Evolutionary conservation across 208 protist genomes (phyloP), one percentile per base, ranked within the genome.

Genomic region (Leishmania lainsoni): DNA sequence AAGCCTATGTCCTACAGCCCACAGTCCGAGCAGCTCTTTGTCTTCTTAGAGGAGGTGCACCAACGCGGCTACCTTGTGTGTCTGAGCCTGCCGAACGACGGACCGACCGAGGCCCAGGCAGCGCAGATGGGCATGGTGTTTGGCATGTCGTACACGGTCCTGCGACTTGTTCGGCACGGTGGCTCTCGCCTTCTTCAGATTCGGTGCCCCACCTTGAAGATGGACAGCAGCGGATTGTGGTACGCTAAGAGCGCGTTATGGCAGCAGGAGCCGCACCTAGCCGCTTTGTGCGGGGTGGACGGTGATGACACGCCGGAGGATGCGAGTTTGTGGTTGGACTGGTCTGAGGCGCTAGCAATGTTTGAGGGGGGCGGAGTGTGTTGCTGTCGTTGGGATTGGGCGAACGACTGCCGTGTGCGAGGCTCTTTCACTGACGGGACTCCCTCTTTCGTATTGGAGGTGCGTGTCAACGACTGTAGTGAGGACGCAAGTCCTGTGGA

Each of bases 291-390:
- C 63, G 75, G 80, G 45, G 72, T 94, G 49, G 48, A 65, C n/a
- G 79, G 75, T 52, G 82, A 79, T 42, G 77, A 69, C 9, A 79
- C 4, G 29, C n/a, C 20, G 3, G 51, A 75, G 49, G 54, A 81
- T 0, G 87, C 69, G 58, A 61, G 61, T 14, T 63, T 95, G 65
- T 96, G 88, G 87, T 63, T 96, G 49, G 88, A 87, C 54, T 93
- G 88, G 91, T 75, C 56, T 42, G 90, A 94, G 68, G 89, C 83
- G 69, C 63, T 90, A 48, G 14, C 76, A 14, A 81, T 86, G 29
- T 96, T 96, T 78, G 89, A 92, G 59, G 88, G 89, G n/a, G 88
- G 87, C 49, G 83, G 89, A 20, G 85, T 94, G 48, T 92, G 79
- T 85, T 87, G 85, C 86, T 81, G 56, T 4, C 78, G 75, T 75